Percentiles rank a stretch among this genome's conserved stretches.
Conservation (phyloP, 257 asterid genomes). For the Lithospermum erythrorhizon region DNA sequence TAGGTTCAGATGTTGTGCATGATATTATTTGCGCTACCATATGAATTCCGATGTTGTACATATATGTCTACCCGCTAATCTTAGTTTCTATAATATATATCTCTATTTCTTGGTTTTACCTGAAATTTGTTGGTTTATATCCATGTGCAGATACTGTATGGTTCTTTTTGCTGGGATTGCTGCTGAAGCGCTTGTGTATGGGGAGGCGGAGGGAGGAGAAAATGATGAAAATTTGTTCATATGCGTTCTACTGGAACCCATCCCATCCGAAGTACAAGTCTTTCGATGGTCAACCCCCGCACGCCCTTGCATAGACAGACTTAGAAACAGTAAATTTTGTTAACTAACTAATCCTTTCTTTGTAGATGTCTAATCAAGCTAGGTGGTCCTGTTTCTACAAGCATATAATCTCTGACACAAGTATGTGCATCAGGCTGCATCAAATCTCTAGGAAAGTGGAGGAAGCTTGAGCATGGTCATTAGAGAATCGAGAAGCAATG, state of each 20-base stretch:
- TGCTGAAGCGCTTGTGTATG: conserved; percentile 87
- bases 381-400: conserved; percentile 93
- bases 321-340: background rate
- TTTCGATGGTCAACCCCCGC: conserved; percentile 12
- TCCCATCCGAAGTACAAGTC: conserved; percentile 71
- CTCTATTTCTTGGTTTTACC: background rate
- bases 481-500: conserved; percentile 66
- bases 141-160: conserved; percentile 75
- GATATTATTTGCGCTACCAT: background rate
- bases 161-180: conserved; percentile 98
- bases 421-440: conserved; percentile 75
- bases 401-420: conserved; percentile 74
- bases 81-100: background rate
- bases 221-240: conserved; percentile 85
- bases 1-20: background rate
- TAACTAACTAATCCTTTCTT: background rate
- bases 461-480: conserved; percentile 59
- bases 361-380: conserved; percentile 95
- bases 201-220: conserved; percentile 98
- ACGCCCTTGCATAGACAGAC: conserved; percentile 8
- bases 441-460: conserved; percentile 62
- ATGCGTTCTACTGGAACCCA: conserved; percentile 72
- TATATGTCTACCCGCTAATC: background rate
- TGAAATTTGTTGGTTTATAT: conserved; percentile 11
- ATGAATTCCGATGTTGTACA: no score